phyloP scores from a whole-genome alignment of 345 rosid species.

The Hevea brasiliensis region DNA sequence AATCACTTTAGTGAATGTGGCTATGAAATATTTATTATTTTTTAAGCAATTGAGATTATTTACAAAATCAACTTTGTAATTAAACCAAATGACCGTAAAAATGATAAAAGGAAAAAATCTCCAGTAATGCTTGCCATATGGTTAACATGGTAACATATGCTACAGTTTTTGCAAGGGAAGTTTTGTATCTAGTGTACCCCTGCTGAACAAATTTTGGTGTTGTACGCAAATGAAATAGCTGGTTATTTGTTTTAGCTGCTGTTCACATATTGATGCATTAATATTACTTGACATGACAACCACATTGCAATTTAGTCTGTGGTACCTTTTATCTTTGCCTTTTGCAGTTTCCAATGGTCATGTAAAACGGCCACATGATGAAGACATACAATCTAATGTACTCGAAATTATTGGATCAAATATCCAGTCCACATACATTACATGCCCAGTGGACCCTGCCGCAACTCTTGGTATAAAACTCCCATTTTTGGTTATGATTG shows the following conservation, averaged over 20 bases:
- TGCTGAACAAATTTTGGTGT: neutral
- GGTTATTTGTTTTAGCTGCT: neutral
- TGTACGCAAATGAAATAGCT: neutral
- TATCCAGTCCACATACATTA: conserved; percentile 85
- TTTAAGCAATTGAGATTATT: neutral
- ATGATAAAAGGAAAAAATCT: neutral
- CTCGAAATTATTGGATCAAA: conserved; percentile 86
- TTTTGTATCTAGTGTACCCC: neutral
- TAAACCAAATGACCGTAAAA: neutral
- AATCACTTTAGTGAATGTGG: neutral
- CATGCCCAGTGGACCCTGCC: conserved; percentile 87
- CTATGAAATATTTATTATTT: neutral
- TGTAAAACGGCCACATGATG: conserved; percentile 23
- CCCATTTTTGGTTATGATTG: conserved; percentile 87
- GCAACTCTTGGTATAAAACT: conserved; percentile 97
- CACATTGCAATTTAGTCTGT: neutral
- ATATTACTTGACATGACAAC: neutral
- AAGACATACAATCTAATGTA: conserved; percentile 40
- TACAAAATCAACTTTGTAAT: too few species aligned
- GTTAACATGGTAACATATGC: neutral
- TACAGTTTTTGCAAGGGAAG: neutral
- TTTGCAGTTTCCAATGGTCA: conserved; percentile 71
- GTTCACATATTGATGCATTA: neutral
- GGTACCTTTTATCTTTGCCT: neutral
- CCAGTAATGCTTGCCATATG: neutral